Evolutionary conservation across 257 asterid species (phyloP), one percentile per base, ranked within the genome.

Genomic region (Linaria vulgaris): DNA sequence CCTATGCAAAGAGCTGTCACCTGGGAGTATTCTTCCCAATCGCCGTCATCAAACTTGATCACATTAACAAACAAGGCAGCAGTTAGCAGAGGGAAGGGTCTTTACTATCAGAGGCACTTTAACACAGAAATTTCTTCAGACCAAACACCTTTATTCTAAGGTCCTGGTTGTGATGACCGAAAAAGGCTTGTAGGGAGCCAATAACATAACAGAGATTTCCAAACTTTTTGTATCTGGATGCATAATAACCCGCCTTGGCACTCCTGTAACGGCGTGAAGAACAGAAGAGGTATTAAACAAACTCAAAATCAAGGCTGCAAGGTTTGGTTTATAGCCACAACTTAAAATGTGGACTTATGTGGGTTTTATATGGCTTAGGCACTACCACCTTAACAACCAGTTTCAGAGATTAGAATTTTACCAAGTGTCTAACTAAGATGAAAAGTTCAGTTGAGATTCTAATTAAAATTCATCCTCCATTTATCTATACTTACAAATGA

Each of bases 1-100:
- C 97, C 97, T 44, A 87, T 63, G 76, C 96, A 90, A 68, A 90
- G 84, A 70, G 97, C 91, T 56, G 97, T 90, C 62, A 90, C 92
- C 74, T 83, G 90, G 74, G 92, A 25, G 75, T 74, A 83, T 68
- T 70, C 78, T 82, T 83, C 88, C 96, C 97, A 90, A 62, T 85
- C 91, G 10, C 96, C 95, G 65, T 81, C 77, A 64, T 88, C 88
- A 41, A 85, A 83, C 97, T 90, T 59, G 72, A 69, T 65, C 41
- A 62, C 49, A 73, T 58, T 13, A 67, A 58, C 51, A 74, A 49
- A 63, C 11, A 41, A 31, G 34, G 17, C 24, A 44, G 25, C 49
- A 66, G 39, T 30, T 55, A 52, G 58, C 56, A 38, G 22, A 14
- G 45, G 21, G 57, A 15, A 71, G 57, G 60, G n/a, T 24, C 53